Base-by-base conservation (phyloP, 306 rosid genomes). In the Malus sylvestris region DNA sequence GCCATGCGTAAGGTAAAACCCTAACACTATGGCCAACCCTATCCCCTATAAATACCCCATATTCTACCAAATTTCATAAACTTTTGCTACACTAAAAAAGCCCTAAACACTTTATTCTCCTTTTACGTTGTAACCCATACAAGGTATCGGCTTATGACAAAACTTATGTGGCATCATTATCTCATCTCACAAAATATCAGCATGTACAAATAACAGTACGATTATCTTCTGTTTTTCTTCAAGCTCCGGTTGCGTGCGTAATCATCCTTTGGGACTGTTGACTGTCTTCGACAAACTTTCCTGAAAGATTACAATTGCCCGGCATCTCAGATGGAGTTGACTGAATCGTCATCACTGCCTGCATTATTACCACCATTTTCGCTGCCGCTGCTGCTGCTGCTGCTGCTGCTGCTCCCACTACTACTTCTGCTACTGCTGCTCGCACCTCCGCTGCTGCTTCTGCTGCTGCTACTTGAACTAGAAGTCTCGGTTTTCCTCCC, bases 321-420 rank as follows among this genome's bases (percentile, higher is more conserved):
- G 76, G 70, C 74, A 68, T 49, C 66, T 90, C 83, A 95, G 81
- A 90, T 82, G 35, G 97, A 92, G 79, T 80, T 87, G 72, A 95
- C 95, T 0, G 96, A 86, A 83, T 90, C 98, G 38, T 91, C 96
- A 70, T 94, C 98, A 10, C 93, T 92, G 72, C 85, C 96, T 32
- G 90, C 97, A 52, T 90, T 90, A 53, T 82, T 49, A 49, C 55
- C 53, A 49, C 53, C 55, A 49, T 49, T 49, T 49, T 16, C 19
- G 7, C 42, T 38, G 42, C 97, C 45, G 65, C 97, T 38, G 42
- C 97, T 2, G 65, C 97, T 87, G 78, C 97, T 2, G 65, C 97
- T 87, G 78, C 93, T 90, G 81, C 91, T 87, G 84, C 88, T 82
- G 80, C 85, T 84, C 30, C 90, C 87, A 10, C 83, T 84, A 16